Percentiles rank a stretch among this genome's conserved stretches.
Evolutionary conservation across 108 stramenopile genomes (phyloP).

Genomic region (Skeletonema potamos): DNA sequence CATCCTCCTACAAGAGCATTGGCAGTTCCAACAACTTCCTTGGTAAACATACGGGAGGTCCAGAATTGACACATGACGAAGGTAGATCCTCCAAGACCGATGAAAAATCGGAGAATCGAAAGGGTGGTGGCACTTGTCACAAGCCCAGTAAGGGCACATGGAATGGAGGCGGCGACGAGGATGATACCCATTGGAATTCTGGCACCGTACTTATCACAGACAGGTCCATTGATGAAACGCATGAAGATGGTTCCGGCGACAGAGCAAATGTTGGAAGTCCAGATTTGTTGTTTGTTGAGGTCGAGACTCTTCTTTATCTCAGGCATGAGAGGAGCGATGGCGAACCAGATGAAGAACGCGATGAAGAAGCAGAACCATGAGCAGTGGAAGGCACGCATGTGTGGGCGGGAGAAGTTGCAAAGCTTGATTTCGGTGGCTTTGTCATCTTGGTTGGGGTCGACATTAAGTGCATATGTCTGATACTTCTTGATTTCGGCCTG

Average conservation of each 20-base stretch:
- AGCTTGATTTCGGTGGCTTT: slow-evolving; percentile 76
- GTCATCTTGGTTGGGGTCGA: slow-evolving; percentile 75
- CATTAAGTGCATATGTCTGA: slow-evolving; percentile 51
- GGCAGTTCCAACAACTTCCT: slow-evolving; percentile 66
- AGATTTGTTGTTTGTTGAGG: slow-evolving; percentile 66
- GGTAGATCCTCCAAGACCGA: slow-evolving; percentile 63
- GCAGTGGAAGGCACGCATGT: slow-evolving; percentile 87
- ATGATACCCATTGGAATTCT: slow-evolving; percentile 64
- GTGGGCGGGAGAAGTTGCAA: slow-evolving; percentile 54
- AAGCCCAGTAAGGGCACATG: slow-evolving; percentile 67
- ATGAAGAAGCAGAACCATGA: slow-evolving; percentile 81
- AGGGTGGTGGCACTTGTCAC: slow-evolving; percentile 54
- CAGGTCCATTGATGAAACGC: slow-evolving; percentile 75
- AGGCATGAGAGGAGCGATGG: slow-evolving; percentile 75
- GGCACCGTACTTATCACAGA: slow-evolving; percentile 82
- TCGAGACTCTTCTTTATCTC: slow-evolving; percentile 64
- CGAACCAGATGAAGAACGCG: slow-evolving; percentile 89
- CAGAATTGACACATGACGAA: slow-evolving; percentile 82
- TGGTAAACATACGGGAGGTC: slow-evolving; percentile 70
- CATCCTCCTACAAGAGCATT: slow-evolving; percentile 78
- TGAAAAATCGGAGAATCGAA: slow-evolving; percentile 63
- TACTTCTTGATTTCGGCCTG: slow-evolving; percentile 56
- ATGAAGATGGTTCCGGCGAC: slow-evolving; percentile 73
- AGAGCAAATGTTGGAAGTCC: slow-evolving; percentile 71
- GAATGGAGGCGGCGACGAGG: slow-evolving; percentile 62